Evolutionary conservation across 1,284 basidiomycete genomes (phyloP), one percentile per base, ranked within the genome.

Genomic region (Golubevia sp.): DNA sequence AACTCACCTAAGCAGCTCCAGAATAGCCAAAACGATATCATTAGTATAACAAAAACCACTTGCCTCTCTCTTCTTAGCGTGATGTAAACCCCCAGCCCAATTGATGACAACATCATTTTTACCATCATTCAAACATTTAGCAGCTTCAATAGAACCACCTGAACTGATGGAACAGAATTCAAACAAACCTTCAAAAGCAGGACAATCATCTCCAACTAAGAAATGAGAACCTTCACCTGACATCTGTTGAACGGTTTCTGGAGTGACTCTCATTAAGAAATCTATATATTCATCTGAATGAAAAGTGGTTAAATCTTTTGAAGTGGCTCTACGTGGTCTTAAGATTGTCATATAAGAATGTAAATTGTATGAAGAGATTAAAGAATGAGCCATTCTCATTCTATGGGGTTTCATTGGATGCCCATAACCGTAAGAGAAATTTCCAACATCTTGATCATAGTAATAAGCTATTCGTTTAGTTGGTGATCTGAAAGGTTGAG

Each of bases 41-140:
- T 99, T 98, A 84, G 97, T 90, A 86, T 97, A 98, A 87, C 94
- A 98, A 86, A 98, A 97, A 4, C 94, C 94, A 24, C 91, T 92
- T 0, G 96, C 96, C 85, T 97, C 95, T 59, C 92, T 89, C 85
- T 97, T 98, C 86, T 99, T 98, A 26, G 96, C 97, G 84, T 99
- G 96, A 85, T 99, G 96, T 8, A 98, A 87, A 0, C 96, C 96
- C 5, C 96, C 96, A 0, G 94, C 93, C 96, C 96, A 98, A 85
- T 98, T 98, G 76, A 98, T 93, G 0, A 91, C 91, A 61, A 97
- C 93, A 84, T 99, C 95, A 2, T 93, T 87, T 1, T 91, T 87
- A 1, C 94, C 94, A 13, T 89, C 88, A 63, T 92, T 89, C 61
- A 99, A 87, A 24, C 91, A 87, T 64, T 92, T 88, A 0, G 96